These are phyloP conservation scores for Sechiopsis laciniata DNA, from an alignment of 306 rosid genomes.

Conservation along the genomic window DNA sequence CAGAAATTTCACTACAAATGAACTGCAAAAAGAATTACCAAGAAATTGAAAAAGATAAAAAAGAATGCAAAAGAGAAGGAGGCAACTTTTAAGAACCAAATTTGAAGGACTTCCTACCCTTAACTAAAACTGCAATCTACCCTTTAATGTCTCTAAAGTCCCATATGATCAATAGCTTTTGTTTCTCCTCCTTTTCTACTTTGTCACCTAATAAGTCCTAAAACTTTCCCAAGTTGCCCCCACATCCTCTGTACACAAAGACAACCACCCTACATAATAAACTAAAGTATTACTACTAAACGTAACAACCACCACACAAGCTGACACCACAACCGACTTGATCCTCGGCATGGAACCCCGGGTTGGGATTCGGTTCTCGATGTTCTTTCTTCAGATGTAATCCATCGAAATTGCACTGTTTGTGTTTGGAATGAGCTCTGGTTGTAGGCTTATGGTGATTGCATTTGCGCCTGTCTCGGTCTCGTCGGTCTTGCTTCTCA, in stretches of 20 bases:
- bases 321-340: no score
- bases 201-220: slow-evolving; percentile 46
- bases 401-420: slow-evolving; percentile 64
- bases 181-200: slow-evolving; percentile 30
- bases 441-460: slow-evolving; percentile 25
- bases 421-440: slow-evolving; percentile 84
- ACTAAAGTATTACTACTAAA: slow-evolving; percentile 41
- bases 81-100: slow-evolving; percentile 17
- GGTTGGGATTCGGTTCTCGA: background rate
- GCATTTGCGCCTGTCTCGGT: background rate
- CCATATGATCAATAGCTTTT: slow-evolving; percentile 14
- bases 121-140: slow-evolving; percentile 17
- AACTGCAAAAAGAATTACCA: slow-evolving; percentile 99
- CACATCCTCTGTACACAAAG: slow-evolving; percentile 71
- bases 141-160: slow-evolving; percentile 16
- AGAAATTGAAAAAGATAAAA: slow-evolving; percentile 36
- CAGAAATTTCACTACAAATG: slow-evolving; percentile 72
- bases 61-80: slow-evolving; percentile 49
- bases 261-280: slow-evolving; percentile 43
- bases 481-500: slow-evolving; percentile 56
- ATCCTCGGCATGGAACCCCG: background rate
- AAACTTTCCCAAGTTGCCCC: slow-evolving; percentile 33
- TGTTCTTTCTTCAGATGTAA: slow-evolving; percentile 41
- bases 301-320: slow-evolving; percentile 20
- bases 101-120: slow-evolving; percentile 11